These are phyloP conservation scores for Rubia peregrina DNA, from an alignment of 305 asterid genomes.

Conservation along the genomic window DNA sequence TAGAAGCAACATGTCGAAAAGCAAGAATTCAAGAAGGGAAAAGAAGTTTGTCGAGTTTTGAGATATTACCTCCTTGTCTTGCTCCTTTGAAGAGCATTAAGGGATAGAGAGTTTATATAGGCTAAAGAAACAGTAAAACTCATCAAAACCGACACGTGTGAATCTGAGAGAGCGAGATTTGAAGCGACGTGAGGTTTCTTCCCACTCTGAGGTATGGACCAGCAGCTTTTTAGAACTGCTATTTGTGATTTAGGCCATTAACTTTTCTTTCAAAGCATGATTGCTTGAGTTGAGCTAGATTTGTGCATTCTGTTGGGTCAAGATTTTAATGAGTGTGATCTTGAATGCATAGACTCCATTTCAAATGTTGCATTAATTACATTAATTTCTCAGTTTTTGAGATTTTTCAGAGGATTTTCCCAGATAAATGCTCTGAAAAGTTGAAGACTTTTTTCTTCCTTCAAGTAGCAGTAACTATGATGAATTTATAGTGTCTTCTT, in stretches of 20 bases:
- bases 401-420: background rate
- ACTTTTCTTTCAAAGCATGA: background rate
- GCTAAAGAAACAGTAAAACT: background rate
- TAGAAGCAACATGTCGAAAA: background rate
- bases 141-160: background rate
- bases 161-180: background rate
- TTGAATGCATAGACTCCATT: background rate
- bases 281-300: slow-evolving; percentile 2
- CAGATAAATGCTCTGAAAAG: background rate
- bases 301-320: background rate
- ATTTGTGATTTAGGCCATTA: background rate
- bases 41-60: background rate
- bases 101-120: slow-evolving; percentile 12
- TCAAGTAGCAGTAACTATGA: background rate
- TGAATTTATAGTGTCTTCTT: background rate
- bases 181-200: background rate
- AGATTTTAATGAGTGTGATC: slow-evolving; percentile 1
- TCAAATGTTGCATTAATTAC: background rate
- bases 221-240: background rate
- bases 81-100: background rate
- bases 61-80: slow-evolving; percentile 7
- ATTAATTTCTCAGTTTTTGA: background rate
- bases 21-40: background rate
- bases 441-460: background rate
- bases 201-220: slow-evolving; percentile 10